A percentile compares a stretch with the other conserved stretches of the same genome.
Evolutionary conservation across 2,329 filamentous ascomycete species (phyloP).

Genomic region (Ceratocystis diversiconidia): DNA sequence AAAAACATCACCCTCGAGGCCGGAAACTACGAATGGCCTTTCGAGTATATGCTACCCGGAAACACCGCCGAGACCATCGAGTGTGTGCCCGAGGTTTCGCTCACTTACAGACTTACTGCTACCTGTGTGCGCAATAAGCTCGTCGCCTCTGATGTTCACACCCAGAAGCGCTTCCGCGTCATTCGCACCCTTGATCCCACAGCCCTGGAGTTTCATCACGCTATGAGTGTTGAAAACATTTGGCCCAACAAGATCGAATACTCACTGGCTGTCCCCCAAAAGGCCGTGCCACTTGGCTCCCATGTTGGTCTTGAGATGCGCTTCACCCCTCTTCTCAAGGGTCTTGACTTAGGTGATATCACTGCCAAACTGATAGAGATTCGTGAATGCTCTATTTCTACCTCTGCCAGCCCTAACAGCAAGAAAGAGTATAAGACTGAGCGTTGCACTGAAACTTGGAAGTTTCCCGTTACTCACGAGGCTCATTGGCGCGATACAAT

Average conservation of each 20-base stretch:
- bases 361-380: conserved; percentile 67
- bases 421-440: conserved; percentile 47
- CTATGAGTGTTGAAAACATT: conserved; percentile 91
- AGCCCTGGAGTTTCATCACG: conserved; percentile 65
- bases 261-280: conserved; percentile 81
- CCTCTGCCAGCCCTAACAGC: conserved; percentile 29
- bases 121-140: conserved; percentile 78
- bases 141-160: conserved; percentile 61
- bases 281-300: conserved; percentile 90
- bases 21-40: conserved; percentile 75
- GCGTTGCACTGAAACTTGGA: conserved; percentile 48
- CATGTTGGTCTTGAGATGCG: conserved; percentile 70
- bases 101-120: conserved; percentile 84
- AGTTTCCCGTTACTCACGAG: conserved; percentile 38
- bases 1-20: conserved; percentile 47
- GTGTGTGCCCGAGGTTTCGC: conserved; percentile 69
- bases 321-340: conserved; percentile 78
- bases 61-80: conserved; percentile 75
- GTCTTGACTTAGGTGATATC: conserved; percentile 70
- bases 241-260: conserved; percentile 98
- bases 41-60: conserved; percentile 59
- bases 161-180: conserved; percentile 63
- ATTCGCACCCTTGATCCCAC: conserved; percentile 64
- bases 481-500: conserved; percentile 57
- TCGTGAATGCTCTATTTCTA: conserved; percentile 49